Evolutionary conservation across 441 rosid genomes (phyloP).

Genomic region (Syzygium syzygioides): DNA sequence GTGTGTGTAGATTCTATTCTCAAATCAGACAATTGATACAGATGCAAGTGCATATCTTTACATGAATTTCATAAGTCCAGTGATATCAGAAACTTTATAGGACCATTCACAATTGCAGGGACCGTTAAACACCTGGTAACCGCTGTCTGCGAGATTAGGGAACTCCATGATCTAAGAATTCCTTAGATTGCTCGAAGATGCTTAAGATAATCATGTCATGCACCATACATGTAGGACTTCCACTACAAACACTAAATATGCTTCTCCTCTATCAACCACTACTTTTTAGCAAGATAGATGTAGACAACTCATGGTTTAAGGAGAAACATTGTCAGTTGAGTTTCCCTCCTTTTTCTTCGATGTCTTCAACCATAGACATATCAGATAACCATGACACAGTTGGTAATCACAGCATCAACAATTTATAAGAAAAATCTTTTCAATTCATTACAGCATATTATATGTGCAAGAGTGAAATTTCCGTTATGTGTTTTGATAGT

Average conservation of each 20-base stretch:
- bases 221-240: not conserved
- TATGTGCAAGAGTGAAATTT: not conserved
- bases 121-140: not conserved
- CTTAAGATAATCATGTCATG: not conserved
- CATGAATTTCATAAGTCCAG: not conserved
- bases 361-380: not conserved
- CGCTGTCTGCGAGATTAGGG: not conserved
- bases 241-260: not conserved
- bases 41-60: not conserved
- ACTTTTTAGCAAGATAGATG: not conserved
- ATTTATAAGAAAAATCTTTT: not conserved
- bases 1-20: not conserved
- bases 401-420: not conserved
- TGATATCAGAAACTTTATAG: not conserved
- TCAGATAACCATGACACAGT: not conserved
- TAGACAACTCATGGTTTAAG: not conserved
- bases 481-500: not conserved
- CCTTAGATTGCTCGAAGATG: not conserved
- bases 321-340: not conserved
- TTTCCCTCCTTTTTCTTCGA: not conserved
- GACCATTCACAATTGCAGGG: not conserved
- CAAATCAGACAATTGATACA: not conserved
- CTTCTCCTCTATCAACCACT: not conserved
- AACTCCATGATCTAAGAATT: not conserved
- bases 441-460: not conserved